Evolutionary conservation across 176 grass and related monocot species (phyloP), one percentile per base, ranked within the genome.

Genomic region (Triticum monococcum): DNA sequence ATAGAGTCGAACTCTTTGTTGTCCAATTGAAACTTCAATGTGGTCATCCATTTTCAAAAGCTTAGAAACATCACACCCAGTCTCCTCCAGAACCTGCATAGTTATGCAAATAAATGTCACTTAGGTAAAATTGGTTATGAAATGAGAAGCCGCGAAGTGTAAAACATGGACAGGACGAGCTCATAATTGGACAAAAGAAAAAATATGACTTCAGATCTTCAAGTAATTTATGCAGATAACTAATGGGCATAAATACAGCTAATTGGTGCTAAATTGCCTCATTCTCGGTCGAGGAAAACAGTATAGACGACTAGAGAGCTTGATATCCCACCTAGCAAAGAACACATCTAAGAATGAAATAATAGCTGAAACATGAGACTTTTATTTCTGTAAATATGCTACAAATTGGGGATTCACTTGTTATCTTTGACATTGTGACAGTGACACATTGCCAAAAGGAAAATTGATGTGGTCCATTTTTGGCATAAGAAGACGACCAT

Each of bases 51-150:
- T 65, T 60, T 94, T 95, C 43, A 98, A 79, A 59, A 95, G 84
- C 20, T 88, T 84, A 54, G 93, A 95, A 85, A 98, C 90, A 87
- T 95, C 93, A 91, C 92, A 98, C 13, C 96, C 96, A 59, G 96
- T 98, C 92, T 98, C 96, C 75, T 98, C 96, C 80, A 95, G 79
- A 75, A 98, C 96, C 96, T 98, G 86, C 36, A 74, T 77, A 37
- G 33, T 46, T 43, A 68, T 45, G 35, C 35, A 79, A 79, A 62
- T 61, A 61, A 73, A 80, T 69, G 37, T 76, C 74, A 63, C 9
- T 71, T 70, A 12, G 7, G 7, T 17, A 37, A 71, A 75, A 68
- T 43, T 57, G 79, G 41, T 79, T 79, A 35, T 12, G 17, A 13
- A 45, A 68, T 70, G 23, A 82, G 57, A 18, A 68, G 12, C 28